Evolutionary conservation across 495 filamentous ascomycete genomes (phyloP).

Genomic region (Penicillium atrosanguineum): DNA sequence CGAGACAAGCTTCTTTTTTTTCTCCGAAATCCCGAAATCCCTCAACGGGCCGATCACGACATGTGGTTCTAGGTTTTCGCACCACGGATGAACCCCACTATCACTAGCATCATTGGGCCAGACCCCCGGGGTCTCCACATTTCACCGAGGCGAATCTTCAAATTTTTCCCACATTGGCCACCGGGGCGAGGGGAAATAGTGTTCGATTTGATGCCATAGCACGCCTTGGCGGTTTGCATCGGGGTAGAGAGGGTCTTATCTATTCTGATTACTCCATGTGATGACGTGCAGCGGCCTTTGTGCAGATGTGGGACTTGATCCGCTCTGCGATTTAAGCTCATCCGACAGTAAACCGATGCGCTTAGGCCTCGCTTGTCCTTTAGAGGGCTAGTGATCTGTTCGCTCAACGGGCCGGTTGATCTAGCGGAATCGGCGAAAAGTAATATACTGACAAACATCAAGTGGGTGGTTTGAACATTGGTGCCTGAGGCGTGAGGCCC

Average conservation of each 20-base stretch:
- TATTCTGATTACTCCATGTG: neutral
- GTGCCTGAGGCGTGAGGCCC: slow-evolving; percentile 2
- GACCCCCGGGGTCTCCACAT: slow-evolving; percentile 10
- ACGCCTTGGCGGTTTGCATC: neutral
- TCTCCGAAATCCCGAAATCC: slow-evolving; percentile 9
- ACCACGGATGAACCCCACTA: slow-evolving; percentile 14
- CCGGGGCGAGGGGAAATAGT: neutral
- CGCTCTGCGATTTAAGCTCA: neutral
- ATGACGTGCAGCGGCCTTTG: neutral
- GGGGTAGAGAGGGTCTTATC: neutral
- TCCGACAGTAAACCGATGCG: neutral
- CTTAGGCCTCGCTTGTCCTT: neutral
- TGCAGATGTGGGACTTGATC: neutral
- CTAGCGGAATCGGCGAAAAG: neutral
- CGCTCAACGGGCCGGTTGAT: neutral
- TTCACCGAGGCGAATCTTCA: slow-evolving; percentile 7
- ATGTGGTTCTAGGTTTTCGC: slow-evolving; percentile 11
- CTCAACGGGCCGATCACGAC: slow-evolving; percentile 21
- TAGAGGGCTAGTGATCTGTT: neutral
- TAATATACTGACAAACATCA: neutral
- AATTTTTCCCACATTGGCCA: slow-evolving; percentile 3
- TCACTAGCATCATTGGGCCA: slow-evolving; percentile 15
- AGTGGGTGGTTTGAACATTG: neutral
- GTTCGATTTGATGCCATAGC: neutral
- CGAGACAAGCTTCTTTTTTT: slow-evolving; percentile 10